phyloP scores from a whole-genome alignment of 2,329 filamentous ascomycete species.

The Xylariaceae sp. region DNA sequence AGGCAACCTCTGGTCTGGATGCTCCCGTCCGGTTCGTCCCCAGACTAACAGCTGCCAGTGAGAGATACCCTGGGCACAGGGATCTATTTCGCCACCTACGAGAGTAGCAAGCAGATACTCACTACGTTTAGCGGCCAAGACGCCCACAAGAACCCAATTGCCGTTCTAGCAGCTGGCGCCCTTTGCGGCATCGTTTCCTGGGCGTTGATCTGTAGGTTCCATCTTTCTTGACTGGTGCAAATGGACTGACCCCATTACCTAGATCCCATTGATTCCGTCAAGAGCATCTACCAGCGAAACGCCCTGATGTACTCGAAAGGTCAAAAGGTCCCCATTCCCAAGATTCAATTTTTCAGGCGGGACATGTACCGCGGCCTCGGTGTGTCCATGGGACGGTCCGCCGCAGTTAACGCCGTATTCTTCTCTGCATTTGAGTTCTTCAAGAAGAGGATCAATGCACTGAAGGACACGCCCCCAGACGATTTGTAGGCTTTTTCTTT shows the following conservation, averaged over 20 bases:
- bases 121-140: conserved; percentile 66
- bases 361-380: conserved; percentile 79
- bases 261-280: conserved; percentile 74
- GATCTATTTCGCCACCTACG: conserved; percentile 86
- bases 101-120: conserved; percentile 76
- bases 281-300: conserved; percentile 80
- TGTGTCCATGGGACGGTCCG: conserved; percentile 77
- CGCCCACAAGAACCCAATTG: conserved; percentile 70
- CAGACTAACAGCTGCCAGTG: conserved; percentile 43
- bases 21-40: not conserved
- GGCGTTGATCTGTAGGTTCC: conserved; percentile 62
- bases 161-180: conserved; percentile 72
- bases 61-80: conserved; percentile 77
- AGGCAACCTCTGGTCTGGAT: conserved; percentile 30
- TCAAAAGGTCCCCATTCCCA: conserved; percentile 60
- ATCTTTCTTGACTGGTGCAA: not conserved
- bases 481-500: not conserved
- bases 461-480: conserved; percentile 39
- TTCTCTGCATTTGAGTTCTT: conserved; percentile 83
- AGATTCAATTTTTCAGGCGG: conserved; percentile 70
- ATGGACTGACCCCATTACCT: conserved; percentile 6
- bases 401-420: conserved; percentile 81
- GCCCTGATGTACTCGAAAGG: conserved; percentile 64
- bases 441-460: conserved; percentile 60
- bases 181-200: conserved; percentile 79